Evolutionary conservation across 2,329 filamentous ascomycete species (phyloP).

Genomic region (Aureobasidium sp.): DNA sequence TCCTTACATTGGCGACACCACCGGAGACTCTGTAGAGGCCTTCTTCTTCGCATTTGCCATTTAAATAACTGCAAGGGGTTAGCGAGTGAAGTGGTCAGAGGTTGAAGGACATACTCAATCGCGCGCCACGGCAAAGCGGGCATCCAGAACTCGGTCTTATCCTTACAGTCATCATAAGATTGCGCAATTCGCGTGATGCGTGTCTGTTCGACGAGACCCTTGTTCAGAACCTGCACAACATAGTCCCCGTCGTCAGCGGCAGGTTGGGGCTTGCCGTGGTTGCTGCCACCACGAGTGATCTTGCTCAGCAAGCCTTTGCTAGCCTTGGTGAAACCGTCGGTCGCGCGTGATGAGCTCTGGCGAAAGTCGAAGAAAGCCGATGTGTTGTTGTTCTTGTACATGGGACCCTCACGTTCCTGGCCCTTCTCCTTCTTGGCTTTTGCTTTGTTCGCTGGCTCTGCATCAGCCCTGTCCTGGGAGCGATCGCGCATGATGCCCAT

Average conservation of each 20-base stretch:
- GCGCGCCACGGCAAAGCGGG: conserved; percentile 90
- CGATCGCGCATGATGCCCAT: conserved; percentile 63
- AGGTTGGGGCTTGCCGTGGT: conserved; percentile 55
- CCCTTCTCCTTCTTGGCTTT: conserved; percentile 17
- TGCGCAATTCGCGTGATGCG: conserved; percentile 88
- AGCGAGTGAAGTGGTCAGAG: not conserved
- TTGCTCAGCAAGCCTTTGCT: conserved; percentile 74
- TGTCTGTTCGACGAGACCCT: conserved; percentile 80
- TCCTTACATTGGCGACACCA: conserved; percentile 82
- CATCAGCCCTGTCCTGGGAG: conserved; percentile 58
- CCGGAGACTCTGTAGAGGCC: conserved; percentile 89
- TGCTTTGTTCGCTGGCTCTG: conserved; percentile 16
- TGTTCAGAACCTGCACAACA: conserved; percentile 74
- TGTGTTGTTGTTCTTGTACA: conserved; percentile 12
- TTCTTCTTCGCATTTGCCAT: conserved; percentile 91
- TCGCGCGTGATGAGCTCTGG: conserved; percentile 64
- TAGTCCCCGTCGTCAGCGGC: conserved; percentile 69
- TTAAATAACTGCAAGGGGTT: conserved; percentile 58
- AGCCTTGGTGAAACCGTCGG: conserved; percentile 63
- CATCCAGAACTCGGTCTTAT: conserved; percentile 99
- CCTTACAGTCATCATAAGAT: conserved; percentile 74
- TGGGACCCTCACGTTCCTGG: not conserved
- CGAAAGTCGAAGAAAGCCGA: conserved; percentile 42
- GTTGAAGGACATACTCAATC: conserved; percentile 59
- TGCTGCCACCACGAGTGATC: conserved; percentile 62